A percentile compares a stretch with the other conserved stretches of the same genome.
These are phyloP conservation scores for Cercophora newfieldiana DNA, from an alignment of 495 filamentous ascomycete species.

Conservation along the genomic window DNA sequence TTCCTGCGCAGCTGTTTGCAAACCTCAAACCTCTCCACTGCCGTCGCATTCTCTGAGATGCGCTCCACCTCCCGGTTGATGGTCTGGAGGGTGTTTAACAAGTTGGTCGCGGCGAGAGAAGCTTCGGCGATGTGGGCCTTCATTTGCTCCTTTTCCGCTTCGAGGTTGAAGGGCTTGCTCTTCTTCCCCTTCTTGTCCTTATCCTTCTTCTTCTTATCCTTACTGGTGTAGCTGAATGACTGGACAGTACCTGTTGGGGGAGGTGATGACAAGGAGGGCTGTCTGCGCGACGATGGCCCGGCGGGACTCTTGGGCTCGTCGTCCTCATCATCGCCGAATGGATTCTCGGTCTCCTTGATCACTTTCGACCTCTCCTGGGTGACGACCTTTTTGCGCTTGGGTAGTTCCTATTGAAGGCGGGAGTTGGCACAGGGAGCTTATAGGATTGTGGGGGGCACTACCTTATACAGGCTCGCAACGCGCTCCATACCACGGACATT, in stretches of 20 bases:
- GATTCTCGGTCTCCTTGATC: conserved; percentile 70
- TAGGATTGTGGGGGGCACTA: conserved; percentile 17
- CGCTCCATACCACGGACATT: conserved; percentile 75
- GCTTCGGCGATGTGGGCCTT: conserved; percentile 79
- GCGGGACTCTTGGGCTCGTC: conserved; percentile 32
- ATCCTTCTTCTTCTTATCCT: conserved; percentile 51
- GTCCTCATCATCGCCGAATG: conserved; percentile 63
- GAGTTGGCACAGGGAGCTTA: not conserved
- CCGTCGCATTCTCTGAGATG: conserved; percentile 79
- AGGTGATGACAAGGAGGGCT: conserved; percentile 29
- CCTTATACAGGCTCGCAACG: conserved; percentile 77
- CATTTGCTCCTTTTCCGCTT: conserved; percentile 83
- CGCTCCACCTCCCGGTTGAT: conserved; percentile 89
- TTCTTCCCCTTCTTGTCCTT: conserved; percentile 53
- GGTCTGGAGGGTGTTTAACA: conserved; percentile 83
- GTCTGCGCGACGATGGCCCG: conserved; percentile 22
- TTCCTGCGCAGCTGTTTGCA: conserved; percentile 83
- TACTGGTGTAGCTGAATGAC: conserved; percentile 37
- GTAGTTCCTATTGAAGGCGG: conserved; percentile 49
- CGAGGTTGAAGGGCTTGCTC: conserved; percentile 72
- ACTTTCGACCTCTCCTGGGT: conserved; percentile 78
- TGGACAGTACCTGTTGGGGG: conserved; percentile 30
- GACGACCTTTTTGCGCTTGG: conserved; percentile 54
- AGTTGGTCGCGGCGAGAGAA: conserved; percentile 84
- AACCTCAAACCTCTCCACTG: conserved; percentile 73